These are phyloP conservation scores for Mycena kentingensis DNA, from an alignment of 768 basidiomycete species.

Conservation along the genomic window DNA sequence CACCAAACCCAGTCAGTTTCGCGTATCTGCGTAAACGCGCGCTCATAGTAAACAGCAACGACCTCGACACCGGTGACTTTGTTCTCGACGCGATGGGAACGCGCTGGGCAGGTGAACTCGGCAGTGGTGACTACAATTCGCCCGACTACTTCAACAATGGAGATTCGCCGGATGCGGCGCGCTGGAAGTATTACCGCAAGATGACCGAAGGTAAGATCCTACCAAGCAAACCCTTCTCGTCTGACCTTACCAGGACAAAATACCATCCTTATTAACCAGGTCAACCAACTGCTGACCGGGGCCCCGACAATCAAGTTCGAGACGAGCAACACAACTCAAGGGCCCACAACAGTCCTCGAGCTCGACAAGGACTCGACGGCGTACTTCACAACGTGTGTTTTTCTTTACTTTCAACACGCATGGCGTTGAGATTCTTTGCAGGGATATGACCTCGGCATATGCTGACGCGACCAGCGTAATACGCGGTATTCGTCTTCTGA, in stretches of 20 bases:
- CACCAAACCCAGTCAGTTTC: conserved; percentile 98
- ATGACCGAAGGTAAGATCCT: conserved; percentile 50
- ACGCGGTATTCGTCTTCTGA: conserved; percentile 85
- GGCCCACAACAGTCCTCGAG: conserved; percentile 78
- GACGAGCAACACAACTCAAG: conserved; percentile 63
- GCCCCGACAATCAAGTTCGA: conserved; percentile 61
- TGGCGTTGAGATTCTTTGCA: conserved; percentile 15
- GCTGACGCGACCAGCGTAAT: conserved; percentile 63
- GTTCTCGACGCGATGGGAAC: conserved; percentile 92
- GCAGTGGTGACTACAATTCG: conserved; percentile 78
- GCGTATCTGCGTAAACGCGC: too few relatives aligned
- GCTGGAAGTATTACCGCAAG: conserved; percentile 96
- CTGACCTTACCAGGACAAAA: conserved; percentile 94
- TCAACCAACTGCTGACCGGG: conserved; percentile 79
- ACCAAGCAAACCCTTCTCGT: background rate
- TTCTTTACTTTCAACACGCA: conserved; percentile 1
- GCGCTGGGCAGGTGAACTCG: conserved; percentile 95
- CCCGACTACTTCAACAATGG: conserved; percentile 69
- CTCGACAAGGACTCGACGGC: conserved; percentile 71
- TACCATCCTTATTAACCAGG: conserved; percentile 73
- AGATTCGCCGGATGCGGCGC: conserved; percentile 63
- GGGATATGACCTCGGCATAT: conserved; percentile 1
- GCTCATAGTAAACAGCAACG: too few relatives aligned
- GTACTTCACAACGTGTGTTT: conserved; percentile 64
- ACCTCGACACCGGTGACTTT: conserved; percentile 93